Percentiles rank a stretch among this genome's conserved stretches.
These are phyloP conservation scores for Blastomyces parvus DNA, from an alignment of 2,329 filamentous ascomycete genomes.

Conservation along the genomic window DNA sequence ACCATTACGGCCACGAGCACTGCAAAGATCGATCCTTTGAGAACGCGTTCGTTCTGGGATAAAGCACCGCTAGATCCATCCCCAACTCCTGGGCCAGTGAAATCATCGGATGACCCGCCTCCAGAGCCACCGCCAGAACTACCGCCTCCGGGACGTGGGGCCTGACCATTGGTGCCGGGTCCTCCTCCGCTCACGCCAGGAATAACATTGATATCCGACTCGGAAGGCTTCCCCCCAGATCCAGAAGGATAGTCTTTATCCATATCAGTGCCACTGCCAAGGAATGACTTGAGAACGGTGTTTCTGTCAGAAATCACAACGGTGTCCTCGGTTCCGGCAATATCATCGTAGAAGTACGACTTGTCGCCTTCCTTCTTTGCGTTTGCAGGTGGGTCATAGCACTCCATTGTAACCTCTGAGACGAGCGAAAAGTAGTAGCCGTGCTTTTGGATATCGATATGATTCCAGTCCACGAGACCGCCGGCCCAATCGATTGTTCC, in stretches of 20 bases:
- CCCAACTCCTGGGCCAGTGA: constrained; percentile 22
- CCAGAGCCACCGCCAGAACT: constrained; percentile 15
- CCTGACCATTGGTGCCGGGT: constrained; percentile 23
- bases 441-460: constrained; percentile 65
- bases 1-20: constrained; percentile 39
- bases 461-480: constrained; percentile 79
- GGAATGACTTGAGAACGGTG: constrained; percentile 68
- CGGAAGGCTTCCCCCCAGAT: constrained; percentile 17
- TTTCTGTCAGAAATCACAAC: constrained; percentile 64
- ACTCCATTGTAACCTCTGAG: constrained; percentile 67
- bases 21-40: constrained; percentile 39
- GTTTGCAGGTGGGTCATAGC: constrained; percentile 73
- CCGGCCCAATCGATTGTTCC: constrained; percentile 91
- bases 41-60: constrained; percentile 31
- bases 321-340: constrained; percentile 61
- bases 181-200: constrained; percentile 29
- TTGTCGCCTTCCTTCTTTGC: constrained; percentile 49
- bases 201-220: constrained; percentile 24
- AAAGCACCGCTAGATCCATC: constrained; percentile 22
- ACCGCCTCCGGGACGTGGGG: constrained; percentile 16
- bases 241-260: constrained; percentile 37
- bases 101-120: constrained; percentile 20
- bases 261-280: constrained; percentile 73
- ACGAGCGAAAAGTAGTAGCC: constrained; percentile 86
- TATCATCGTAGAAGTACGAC: constrained; percentile 66